phyloP scores from a whole-genome alignment of 495 filamentous ascomycete genomes.

The Penicillium cinerascens region DNA sequence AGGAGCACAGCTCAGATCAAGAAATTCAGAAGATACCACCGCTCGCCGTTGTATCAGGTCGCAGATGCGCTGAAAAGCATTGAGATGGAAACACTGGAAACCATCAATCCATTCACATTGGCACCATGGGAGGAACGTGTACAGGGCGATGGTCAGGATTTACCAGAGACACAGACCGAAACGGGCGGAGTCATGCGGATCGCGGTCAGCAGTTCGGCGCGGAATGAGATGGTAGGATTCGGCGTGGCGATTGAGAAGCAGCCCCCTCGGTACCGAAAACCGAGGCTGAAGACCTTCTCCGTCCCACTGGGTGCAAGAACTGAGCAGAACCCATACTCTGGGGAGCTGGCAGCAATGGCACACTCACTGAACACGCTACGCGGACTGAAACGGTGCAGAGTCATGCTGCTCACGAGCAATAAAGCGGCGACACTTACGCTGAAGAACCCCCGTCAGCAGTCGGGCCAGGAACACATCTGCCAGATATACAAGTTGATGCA shows the following conservation, averaged over 20 bases:
- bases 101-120: constrained; percentile 6
- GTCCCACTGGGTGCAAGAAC: constrained; percentile 6
- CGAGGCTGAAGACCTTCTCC: constrained; percentile 9
- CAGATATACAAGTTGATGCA: constrained; percentile 19
- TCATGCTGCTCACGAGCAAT: constrained; percentile 14
- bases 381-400: constrained; percentile 8
- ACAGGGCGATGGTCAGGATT: constrained; percentile 1
- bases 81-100: constrained; percentile 16
- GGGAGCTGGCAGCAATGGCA: constrained; percentile 9
- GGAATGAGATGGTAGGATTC: constrained; percentile 14
- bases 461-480: too few relatives aligned
- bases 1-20: constrained; percentile 9
- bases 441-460: constrained; percentile 17
- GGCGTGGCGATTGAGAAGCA: constrained; percentile 8
- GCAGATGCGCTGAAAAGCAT: constrained; percentile 13
- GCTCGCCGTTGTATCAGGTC: constrained; percentile 9
- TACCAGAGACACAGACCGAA: background rate
- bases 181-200: constrained; percentile 1
- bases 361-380: constrained; percentile 4
- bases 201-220: constrained; percentile 11
- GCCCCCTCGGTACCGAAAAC: constrained; percentile 12
- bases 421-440: constrained; percentile 12
- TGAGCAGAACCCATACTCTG: constrained; percentile 11
- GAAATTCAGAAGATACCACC: constrained; percentile 17
- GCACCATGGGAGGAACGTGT: constrained; percentile 12